Evolutionary conservation across 805 yeast genomes (phyloP).

Genomic region (Myxozyma geophila): DNA sequence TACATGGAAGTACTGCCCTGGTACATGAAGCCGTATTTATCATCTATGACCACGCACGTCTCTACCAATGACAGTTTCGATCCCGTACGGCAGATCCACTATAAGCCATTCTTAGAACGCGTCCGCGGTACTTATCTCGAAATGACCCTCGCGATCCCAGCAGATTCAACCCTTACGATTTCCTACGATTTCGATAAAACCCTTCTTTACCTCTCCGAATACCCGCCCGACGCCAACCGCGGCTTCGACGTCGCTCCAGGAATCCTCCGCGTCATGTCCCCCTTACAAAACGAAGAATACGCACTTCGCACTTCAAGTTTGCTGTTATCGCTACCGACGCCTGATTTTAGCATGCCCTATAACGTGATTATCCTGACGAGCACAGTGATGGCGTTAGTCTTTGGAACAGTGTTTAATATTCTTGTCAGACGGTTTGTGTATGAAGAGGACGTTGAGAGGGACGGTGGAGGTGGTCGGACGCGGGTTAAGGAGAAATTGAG

Average conservation of each 20-base stretch:
- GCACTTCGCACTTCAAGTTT: conserved; percentile 80
- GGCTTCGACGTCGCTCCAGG: conserved; percentile 96
- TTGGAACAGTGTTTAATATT: conserved; percentile 83
- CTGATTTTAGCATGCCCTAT: conserved; percentile 98
- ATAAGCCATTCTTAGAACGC: conserved; percentile 80
- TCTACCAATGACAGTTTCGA: not conserved
- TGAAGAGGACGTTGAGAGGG: conserved; percentile 65
- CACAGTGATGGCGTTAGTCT: conserved; percentile 88
- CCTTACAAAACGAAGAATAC: conserved; percentile 35
- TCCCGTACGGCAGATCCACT: conserved; percentile 59
- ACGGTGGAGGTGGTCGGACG: not conserved
- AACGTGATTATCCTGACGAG: conserved; percentile 93
- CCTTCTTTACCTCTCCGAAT: conserved; percentile 79
- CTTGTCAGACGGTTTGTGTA: conserved; percentile 74
- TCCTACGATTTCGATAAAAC: conserved; percentile 87
- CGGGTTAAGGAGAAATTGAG: not conserved
- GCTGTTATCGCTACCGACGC: conserved; percentile 86
- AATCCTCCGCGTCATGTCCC: conserved; percentile 62
- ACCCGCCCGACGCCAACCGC: conserved; percentile 99
- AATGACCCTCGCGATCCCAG: conserved; percentile 65
- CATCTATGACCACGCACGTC: conserved; percentile 55
- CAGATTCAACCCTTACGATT: conserved; percentile 42
- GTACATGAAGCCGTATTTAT: conserved; percentile 84
- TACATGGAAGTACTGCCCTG: conserved; percentile 89
- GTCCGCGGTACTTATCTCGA: conserved; percentile 83